Evolutionary conservation across 805 yeast genomes (phyloP).

Genomic region (Cyberlindnera subsufficiens): DNA sequence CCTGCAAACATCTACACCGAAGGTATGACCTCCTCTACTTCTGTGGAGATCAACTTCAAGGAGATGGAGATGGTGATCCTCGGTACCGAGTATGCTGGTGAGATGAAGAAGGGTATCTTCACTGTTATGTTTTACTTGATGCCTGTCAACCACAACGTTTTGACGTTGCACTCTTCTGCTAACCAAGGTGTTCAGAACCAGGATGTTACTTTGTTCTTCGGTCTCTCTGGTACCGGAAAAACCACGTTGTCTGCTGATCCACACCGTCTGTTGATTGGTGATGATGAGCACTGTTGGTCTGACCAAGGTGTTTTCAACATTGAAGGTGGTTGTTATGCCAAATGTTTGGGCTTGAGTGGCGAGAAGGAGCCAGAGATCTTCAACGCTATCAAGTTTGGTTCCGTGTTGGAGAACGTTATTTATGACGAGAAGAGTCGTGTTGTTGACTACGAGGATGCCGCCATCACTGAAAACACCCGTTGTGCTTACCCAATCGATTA

Average conservation of each 20-base stretch:
- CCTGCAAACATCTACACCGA: constrained; percentile 95
- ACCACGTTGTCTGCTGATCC: constrained; percentile 97
- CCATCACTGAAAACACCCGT: constrained; percentile 95
- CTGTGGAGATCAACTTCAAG: constrained; percentile 94
- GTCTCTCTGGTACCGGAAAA: constrained; percentile 97
- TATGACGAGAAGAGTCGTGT: constrained; percentile 73
- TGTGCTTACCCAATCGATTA: constrained; percentile 97
- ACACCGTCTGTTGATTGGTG: constrained; percentile 89
- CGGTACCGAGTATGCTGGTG: constrained; percentile 99
- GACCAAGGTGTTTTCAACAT: constrained; percentile 97
- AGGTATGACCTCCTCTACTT: constrained; percentile 95
- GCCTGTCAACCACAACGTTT: constrained; percentile 89
- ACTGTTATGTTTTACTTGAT: constrained; percentile 98
- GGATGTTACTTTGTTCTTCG: constrained; percentile 94
- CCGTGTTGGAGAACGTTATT: constrained; percentile 89
- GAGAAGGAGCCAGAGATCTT: constrained; percentile 98
- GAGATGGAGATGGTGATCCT: constrained; percentile 98
- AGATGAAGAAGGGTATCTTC: constrained; percentile 99
- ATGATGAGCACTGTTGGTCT: constrained; percentile 99
- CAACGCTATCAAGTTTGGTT: constrained; percentile 90
- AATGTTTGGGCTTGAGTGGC: constrained; percentile 81
- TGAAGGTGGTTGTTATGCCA: constrained; percentile 99
- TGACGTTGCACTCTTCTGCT: constrained; percentile 92
- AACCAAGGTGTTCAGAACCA: constrained; percentile 79
- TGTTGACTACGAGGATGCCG: constrained; percentile 78